Evolutionary conservation across 2,329 filamentous ascomycete species (phyloP), one percentile per base, ranked within the genome.

Genomic region (Fusarium equiseti): DNA sequence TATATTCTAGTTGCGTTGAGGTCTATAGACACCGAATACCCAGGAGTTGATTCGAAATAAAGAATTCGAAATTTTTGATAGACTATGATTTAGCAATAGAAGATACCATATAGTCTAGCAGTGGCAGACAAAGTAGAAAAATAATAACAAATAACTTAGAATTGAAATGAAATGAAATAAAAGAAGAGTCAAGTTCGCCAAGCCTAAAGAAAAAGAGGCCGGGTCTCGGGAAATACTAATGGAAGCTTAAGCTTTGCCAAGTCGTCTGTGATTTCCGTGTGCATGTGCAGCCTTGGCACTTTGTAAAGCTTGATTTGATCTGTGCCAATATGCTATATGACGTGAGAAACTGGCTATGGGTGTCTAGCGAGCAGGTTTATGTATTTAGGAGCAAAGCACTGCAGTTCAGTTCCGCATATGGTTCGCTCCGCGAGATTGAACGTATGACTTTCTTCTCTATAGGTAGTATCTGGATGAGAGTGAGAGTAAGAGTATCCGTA

Each of bases 201-300:
- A 73, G 51, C 63, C 56, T 66, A 70, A 67, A 74, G 67, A 73
- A 58, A 59, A 35, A 71, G 45, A 65, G 70, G 66, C 67, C 64
- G 73, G 63, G 62, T 64, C 31, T 40, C 42, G 40, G 43, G 52
- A 62, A 73, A 69, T 70, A 63, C 74, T 70, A 38, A 38, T 38
- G 6, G 35, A 38, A n/a, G 35, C 35, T n/a, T 38, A 77, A 77
- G 75, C 75, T 77, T 77, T 76, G 75, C 75, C 78, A 76, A 79
- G 77, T 72, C 70, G 22, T 38, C 59, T 42, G 16, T 53, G 52
- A 43, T 45, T 44, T 59, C 49, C 63, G 51, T 66, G 62, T 50
- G 63, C 63, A 67, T 45, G 48, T 57, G 65, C 63, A 70, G 73
- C 46, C 72, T 75, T 75, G 73, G 73, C 73, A 59, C 24, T 53